Conservation (phyloP, 225 moss, liverwort and hornwort species). For the Marchantia polymorpha region DNA sequence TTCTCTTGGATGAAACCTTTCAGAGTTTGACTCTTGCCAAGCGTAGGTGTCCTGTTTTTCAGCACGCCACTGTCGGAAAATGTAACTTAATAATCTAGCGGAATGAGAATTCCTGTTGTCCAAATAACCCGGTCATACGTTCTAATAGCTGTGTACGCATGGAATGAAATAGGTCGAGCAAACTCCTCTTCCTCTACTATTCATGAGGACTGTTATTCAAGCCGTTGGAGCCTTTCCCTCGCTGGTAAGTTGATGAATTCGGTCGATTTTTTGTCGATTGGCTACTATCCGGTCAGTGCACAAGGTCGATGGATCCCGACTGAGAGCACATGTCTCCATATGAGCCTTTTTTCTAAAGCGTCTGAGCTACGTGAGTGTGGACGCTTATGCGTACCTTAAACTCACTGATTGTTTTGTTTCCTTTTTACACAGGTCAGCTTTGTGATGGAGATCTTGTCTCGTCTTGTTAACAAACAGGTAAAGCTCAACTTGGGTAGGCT, state of each 20-base stretch:
- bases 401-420: neutral
- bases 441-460: slow-evolving; percentile 98
- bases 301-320: neutral
- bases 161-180: slow-evolving; percentile 76
- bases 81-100: no score
- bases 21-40: neutral
- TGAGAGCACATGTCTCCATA: neutral
- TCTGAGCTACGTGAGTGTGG: neutral
- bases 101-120: no score
- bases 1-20: neutral
- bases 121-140: no score
- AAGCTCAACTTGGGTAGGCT: neutral
- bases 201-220: slow-evolving; percentile 99
- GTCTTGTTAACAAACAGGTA: slow-evolving; percentile 97
- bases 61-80: neutral
- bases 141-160: neutral
- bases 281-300: neutral
- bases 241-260: slow-evolving; percentile 47
- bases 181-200: slow-evolving; percentile 90
- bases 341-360: neutral
- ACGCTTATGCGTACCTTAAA: neutral
- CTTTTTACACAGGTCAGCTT: slow-evolving; percentile 71
- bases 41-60: neutral
- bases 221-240: slow-evolving; percentile 94
- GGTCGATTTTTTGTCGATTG: neutral